These are phyloP conservation scores for Babesia gibsoni DNA, from an alignment of 169 alveolate genomes.

Conservation along the genomic window DNA sequence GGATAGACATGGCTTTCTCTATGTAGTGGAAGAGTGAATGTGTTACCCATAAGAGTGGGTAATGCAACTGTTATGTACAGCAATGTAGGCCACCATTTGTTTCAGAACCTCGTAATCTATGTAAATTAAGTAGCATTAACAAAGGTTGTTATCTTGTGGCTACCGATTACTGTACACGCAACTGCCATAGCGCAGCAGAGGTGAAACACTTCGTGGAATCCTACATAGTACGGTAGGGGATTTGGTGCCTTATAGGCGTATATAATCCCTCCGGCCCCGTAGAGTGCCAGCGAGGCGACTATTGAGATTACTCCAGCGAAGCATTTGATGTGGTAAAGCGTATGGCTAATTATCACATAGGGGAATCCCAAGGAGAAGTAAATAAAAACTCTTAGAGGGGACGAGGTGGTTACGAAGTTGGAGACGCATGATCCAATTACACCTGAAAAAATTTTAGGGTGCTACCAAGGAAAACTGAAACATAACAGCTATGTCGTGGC, in stretches of 20 bases:
- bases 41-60: no score
- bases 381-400: slow-evolving; percentile 41
- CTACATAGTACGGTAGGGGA: slow-evolving; percentile 57
- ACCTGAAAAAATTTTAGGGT: no score
- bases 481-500: no score
- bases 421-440: slow-evolving; percentile 31
- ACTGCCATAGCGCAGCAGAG: slow-evolving; percentile 67
- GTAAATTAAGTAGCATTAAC: neutral
- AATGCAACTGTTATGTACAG: neutral
- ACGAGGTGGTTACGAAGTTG: slow-evolving; percentile 47
- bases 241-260: slow-evolving; percentile 71
- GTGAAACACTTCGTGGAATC: slow-evolving; percentile 74
- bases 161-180: slow-evolving; percentile 52
- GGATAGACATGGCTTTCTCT: no score
- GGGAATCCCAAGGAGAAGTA: slow-evolving; percentile 58
- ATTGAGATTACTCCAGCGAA: slow-evolving; percentile 36
- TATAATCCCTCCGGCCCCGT: slow-evolving; percentile 66
- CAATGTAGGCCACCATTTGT: neutral
- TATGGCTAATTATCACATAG: slow-evolving; percentile 27
- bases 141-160: slow-evolving; percentile 57
- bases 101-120: neutral
- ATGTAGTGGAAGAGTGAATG: no score
- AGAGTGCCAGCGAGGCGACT: slow-evolving; percentile 28
- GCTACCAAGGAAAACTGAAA: no score
- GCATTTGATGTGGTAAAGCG: slow-evolving; percentile 30